Percentiles rank a stretch among this genome's conserved stretches.
Conservation (phyloP, 2,329 filamentous ascomycete genomes). For the Beauveria sp. region DNA sequence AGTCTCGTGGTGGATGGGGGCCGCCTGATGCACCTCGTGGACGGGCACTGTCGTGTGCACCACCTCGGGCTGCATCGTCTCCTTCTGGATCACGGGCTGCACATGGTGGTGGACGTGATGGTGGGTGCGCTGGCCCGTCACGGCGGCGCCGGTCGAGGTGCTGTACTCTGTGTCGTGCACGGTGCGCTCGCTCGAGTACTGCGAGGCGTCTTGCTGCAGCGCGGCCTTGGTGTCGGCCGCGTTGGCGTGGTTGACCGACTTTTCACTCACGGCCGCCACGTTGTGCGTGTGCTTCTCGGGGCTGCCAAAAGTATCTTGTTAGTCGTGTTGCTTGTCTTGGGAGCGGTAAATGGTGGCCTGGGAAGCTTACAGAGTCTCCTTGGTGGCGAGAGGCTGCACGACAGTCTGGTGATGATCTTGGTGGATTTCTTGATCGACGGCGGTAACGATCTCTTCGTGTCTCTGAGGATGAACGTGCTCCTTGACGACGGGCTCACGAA, state of each 20-base stretch:
- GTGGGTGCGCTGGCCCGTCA: conserved; percentile 25
- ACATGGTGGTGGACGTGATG: conserved; percentile 58
- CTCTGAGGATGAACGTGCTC: conserved; percentile 52
- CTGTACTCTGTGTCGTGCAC: conserved; percentile 24
- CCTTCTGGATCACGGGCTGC: conserved; percentile 64
- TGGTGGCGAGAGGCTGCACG: conserved; percentile 50
- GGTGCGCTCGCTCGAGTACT: conserved; percentile 21
- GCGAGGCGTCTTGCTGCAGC: conserved; percentile 42
- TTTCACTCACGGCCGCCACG: conserved; percentile 50
- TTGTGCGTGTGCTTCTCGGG: conserved; percentile 59
- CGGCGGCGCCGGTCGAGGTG: conserved; percentile 18
- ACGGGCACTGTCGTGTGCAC: conserved; percentile 66
- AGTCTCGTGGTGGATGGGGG: conserved; percentile 57
- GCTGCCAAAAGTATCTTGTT: conserved; percentile 14
- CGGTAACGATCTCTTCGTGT: conserved; percentile 55
- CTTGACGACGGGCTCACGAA: conserved; percentile 51
- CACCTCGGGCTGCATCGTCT: conserved; percentile 58
- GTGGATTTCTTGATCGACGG: conserved; percentile 61
- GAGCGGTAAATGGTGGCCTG: conserved; percentile 14
- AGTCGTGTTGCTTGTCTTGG: background rate
- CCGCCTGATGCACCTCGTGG: conserved; percentile 64
- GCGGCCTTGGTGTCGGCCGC: conserved; percentile 36
- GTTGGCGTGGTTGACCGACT: conserved; percentile 54
- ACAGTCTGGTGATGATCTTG: conserved; percentile 67
- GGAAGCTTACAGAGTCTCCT: conserved; percentile 36